Evolutionary conservation across 1,139 yeast genomes (phyloP), one percentile per base, ranked within the genome.

Genomic region (Blastobotrys arbuscula): DNA sequence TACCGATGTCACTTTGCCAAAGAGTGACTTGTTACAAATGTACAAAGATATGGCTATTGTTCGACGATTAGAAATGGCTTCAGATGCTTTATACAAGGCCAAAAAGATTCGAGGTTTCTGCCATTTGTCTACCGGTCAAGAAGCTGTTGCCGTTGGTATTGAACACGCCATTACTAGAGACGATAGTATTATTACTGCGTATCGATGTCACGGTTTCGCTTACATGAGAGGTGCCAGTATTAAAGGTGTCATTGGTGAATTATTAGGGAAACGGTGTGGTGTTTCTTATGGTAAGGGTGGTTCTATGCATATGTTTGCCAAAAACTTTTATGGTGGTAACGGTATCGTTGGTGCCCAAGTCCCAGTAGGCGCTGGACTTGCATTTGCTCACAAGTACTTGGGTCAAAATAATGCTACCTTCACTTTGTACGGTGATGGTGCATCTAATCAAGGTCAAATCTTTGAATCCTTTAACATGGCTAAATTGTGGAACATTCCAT

Each of bases 331-430:
- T 72, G 98, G 98, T 68, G 98, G 98, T 73, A 92, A 92, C 74
- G 98, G 98, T 76, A 92, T 92, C 71, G 98, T 92, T 49, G 98
- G 98, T 69, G 98, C 97, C 49, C 98, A 92, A 75, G 97, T 92
- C 52, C 96, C 98, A 57, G 79, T 92, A 63, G 98, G 98, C 67
- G 87, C 97, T 50, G 98, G 98, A 61, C 77, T 92, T 59, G 95
- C 97, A 12, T 92, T 90, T 73, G 95, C 97, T 58, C 97, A 92
- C 76, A 89, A 89, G 75, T 92, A 94, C 77, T 79, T 80, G 68
- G 82, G 81, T 62, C 64, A 67, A 51, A 89, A 88, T 64, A 77
- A 77, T 58, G 89, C 94, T 63, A 78, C 94, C 50, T 92, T 90
- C 71, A 73, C 95, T 55, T 76, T 92, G 59, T 92, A 92, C 73